phyloP scores from a whole-genome alignment of 768 basidiomycete species.

The Rhodotorula graminis region DNA sequence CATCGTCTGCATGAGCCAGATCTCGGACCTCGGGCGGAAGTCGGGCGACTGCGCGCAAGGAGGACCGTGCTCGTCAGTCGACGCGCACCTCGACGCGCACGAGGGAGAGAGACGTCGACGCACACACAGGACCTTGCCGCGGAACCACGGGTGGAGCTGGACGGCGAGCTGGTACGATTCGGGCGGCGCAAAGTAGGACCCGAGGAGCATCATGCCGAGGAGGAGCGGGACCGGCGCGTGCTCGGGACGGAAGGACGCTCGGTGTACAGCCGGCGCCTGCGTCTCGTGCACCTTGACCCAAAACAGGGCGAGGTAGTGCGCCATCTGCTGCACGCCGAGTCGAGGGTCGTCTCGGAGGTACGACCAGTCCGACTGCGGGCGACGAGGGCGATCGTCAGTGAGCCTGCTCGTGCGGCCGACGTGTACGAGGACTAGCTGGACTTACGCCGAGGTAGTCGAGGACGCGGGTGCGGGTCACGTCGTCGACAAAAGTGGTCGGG shows the following conservation, averaged over 20 bases:
- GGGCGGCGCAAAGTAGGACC: constrained; percentile 35
- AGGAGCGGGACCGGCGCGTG: constrained; percentile 28
- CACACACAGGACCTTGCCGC: constrained; percentile 39
- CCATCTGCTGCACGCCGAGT: constrained; percentile 17
- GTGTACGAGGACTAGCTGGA: not conserved
- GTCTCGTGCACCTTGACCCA: constrained; percentile 39
- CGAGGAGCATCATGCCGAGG: constrained; percentile 38
- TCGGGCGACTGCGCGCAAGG: constrained; percentile 26
- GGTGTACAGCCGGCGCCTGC: constrained; percentile 32
- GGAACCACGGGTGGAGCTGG: constrained; percentile 37
- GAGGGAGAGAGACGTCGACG: not conserved
- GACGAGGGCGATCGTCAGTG: not conserved
- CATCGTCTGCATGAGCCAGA: constrained; percentile 40
- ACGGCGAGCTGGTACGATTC: constrained; percentile 37
- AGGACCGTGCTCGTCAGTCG: too few species aligned
- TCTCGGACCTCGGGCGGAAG: constrained; percentile 41
- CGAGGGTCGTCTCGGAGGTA: constrained; percentile 26
- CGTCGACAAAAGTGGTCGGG: constrained; percentile 25
- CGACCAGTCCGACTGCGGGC: constrained; percentile 24
- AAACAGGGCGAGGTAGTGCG: constrained; percentile 26
- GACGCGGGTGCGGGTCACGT: constrained; percentile 15
- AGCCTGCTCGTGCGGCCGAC: too few species aligned
- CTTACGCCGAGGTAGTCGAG: constrained; percentile 39
- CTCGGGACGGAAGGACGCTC: constrained; percentile 31
- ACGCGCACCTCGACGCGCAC: too few species aligned